Evolutionary conservation across 2,329 filamentous ascomycete genomes (phyloP), one percentile per base, ranked within the genome.

Genomic region (Cladosporium sp.): DNA sequence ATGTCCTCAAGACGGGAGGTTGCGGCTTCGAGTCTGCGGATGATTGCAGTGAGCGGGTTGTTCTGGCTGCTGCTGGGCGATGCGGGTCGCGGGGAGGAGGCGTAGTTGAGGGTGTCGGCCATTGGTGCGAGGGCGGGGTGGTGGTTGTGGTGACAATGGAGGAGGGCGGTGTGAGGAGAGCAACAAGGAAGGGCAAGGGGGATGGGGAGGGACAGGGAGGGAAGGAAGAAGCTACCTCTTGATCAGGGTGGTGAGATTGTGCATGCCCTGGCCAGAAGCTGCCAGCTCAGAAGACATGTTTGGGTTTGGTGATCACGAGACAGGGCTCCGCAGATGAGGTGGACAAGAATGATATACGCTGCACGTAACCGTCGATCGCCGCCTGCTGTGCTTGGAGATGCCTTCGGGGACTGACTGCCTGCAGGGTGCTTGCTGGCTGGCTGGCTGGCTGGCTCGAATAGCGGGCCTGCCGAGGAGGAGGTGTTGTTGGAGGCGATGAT

Each of bases 1-100:
- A 99, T 97, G 78, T 99, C 95, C 82, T 99, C 95, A 65, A 99
- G 88, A 66, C 95, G 89, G 69, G 93, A 95, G 62, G 95, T 99
- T 46, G 95, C 95, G 78, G 95, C 95, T 85, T 99, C 95, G 72
- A 99, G 91, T 81, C 95, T 99, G 78, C 71, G 70, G 65, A 83
- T 76, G 69, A 79, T 71, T 62, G 67, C 76, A 66, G 80, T 88
- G 78, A 87, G 86, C 74, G 78, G 71, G 68, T 76, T 79, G 74
- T 80, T 70, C 65, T 62, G 50, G 12, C 18, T 44, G 35, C 40
- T 55, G 26, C n/a, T 40, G 4, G 61, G 61, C 40, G 35, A 69
- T 61, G 53, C 65, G 61, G 52, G 68, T 46, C 59, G 71, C 33
- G 21, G 69, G 60, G 46, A 33, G 31, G 57, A 50, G 65, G 59